Base-by-base conservation (phyloP, 495 filamentous ascomycete genomes). In the Coniosporium apollinis region DNA sequence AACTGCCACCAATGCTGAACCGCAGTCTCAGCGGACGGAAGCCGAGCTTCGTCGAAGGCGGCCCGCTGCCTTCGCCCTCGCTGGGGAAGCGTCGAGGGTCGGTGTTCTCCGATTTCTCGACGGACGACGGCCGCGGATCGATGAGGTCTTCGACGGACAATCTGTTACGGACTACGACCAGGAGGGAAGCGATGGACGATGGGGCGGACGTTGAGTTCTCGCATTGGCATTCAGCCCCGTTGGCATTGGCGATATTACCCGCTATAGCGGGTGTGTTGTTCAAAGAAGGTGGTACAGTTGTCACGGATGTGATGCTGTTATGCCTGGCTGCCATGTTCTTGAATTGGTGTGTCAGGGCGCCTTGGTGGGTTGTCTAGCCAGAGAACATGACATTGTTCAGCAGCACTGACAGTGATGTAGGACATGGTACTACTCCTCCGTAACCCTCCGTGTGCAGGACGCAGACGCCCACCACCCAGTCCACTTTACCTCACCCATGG, bases 291-390 rank as follows among this genome's bases (percentile, higher is more conserved):
- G 74, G 75, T 43, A 65, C 72, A 3, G 64, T 94, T 37, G 67
- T 84, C 22, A 94, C 86, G 2, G 89, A 97, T 48, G 53, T 89
- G 6, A 77, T 84, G 17, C 62, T 96, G 30, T 57, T 97, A 19
- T 67, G 66, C 4, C 48, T 97, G 33, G 78, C 77, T 0, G 79
- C 76, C 0, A 66, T 94, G 4, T 93, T 96, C 45, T 62, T 97
- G 34, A 87, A 96, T 52, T 94, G 85, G 87, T 84, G 81, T 14
- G 76, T 94, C 5, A 75, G 81, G 37, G 57, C 85, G 37, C 91
- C 89, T 47, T 97, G 89, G 87, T 84, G 60, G 49, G 51, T 40
- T 20, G 32, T 13, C 16, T 22, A n/a, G n/a, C n/a, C n/a, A n/a
- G n/a, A n/a, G n/a, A n/a, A n/a, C n/a, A n/a, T n/a, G 7, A 8